Evolutionary conservation across 106 monocot genomes (phyloP).

Genomic region (Iris macrosiphon): DNA sequence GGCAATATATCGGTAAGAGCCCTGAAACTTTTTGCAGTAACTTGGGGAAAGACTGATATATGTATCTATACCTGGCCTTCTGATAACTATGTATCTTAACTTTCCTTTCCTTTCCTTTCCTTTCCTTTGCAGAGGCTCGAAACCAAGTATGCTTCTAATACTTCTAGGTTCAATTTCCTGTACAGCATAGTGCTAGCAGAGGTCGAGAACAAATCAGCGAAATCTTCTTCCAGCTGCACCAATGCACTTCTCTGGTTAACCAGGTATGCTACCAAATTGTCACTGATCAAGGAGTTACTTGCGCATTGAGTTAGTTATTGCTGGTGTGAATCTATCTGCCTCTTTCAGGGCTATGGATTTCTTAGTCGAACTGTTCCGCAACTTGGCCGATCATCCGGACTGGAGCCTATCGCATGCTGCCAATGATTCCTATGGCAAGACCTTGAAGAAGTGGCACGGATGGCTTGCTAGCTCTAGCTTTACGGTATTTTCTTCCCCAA

Average conservation of each 20-base stretch:
- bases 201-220: constrained; percentile 6
- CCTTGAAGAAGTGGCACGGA: constrained; percentile 79
- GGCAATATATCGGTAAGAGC: constrained; percentile 13
- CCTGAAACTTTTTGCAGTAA: no score
- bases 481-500: not conserved
- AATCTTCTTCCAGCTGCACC: constrained; percentile 18
- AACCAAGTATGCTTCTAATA: constrained; percentile 8
- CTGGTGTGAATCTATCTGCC: no score
- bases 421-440: constrained; percentile 61
- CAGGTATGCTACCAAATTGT: no score
- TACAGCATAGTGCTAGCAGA: constrained; percentile 12
- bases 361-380: constrained; percentile 57
- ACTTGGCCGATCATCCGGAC: constrained; percentile 45
- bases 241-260: constrained; percentile 20
- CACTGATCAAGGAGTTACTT: no score
- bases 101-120: no score
- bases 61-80: no score
- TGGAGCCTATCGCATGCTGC: constrained; percentile 58
- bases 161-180: constrained; percentile 14
- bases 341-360: constrained; percentile 69
- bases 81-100: no score
- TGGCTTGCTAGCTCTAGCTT: constrained; percentile 18
- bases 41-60: no score
- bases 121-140: constrained; percentile 10
- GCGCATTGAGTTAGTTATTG: no score